Conservation (phyloP, 306 rosid species). For the Dalbergia oliveri region DNA sequence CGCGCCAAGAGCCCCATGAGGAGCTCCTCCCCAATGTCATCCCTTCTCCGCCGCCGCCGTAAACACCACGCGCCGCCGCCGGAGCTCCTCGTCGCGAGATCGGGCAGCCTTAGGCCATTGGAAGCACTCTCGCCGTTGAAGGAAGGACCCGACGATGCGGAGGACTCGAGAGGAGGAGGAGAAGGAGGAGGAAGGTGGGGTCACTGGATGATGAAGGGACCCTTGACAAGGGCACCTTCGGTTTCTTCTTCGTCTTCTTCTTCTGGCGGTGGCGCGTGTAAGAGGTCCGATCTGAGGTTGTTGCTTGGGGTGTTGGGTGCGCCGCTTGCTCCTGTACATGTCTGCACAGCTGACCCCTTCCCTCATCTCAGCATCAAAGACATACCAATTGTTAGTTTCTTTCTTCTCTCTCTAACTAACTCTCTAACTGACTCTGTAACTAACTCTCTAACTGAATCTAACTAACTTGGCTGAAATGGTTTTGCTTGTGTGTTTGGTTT, state of each 20-base stretch:
- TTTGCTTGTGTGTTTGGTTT: too few species aligned
- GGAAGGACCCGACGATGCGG: constrained; percentile 79
- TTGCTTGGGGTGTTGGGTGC: constrained; percentile 96
- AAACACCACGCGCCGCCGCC: constrained; percentile 70
- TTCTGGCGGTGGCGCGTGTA: constrained; percentile 64
- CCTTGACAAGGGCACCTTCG: constrained; percentile 78
- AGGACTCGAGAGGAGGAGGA: constrained; percentile 63
- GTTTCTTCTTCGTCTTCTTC: constrained; percentile 66
- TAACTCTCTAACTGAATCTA: not conserved
- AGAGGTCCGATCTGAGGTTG: constrained; percentile 92
- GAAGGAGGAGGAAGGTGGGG: constrained; percentile 84
- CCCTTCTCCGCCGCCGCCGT: constrained; percentile 73
- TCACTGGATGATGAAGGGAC: constrained; percentile 85
- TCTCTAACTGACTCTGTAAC: not conserved
- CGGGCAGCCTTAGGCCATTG: constrained; percentile 81
- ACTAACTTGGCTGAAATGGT: not conserved
- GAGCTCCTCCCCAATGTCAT: constrained; percentile 76
- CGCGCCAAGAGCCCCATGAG: constrained; percentile 77
- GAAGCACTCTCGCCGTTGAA: constrained; percentile 95
- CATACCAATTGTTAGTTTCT: constrained; percentile 86
- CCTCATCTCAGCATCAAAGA: constrained; percentile 98
- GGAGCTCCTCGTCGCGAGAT: constrained; percentile 76
- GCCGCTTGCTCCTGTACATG: constrained; percentile 94
- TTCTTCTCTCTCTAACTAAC: not conserved
- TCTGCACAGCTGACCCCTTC: constrained; percentile 75